phyloP scores from a whole-genome alignment of 2,329 filamentous ascomycete species.

The Sporothrix humicola region DNA sequence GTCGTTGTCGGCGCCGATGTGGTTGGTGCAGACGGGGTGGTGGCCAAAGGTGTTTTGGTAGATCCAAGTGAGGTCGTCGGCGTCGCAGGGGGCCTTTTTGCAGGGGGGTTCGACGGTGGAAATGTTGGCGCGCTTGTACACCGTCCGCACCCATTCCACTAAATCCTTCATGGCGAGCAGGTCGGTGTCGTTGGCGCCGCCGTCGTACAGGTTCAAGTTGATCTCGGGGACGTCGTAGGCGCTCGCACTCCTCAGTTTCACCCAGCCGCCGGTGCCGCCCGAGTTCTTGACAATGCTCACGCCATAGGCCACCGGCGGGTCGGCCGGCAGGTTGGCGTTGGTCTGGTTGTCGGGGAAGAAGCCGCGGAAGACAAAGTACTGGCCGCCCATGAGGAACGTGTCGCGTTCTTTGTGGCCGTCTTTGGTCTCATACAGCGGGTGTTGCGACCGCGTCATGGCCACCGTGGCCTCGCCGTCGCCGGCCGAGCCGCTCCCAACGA shows the following conservation, averaged over 20 bases:
- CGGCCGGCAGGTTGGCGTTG: conserved; percentile 40
- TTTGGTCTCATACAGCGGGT: neutral
- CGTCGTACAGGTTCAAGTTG: neutral
- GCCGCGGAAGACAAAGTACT: conserved; percentile 56
- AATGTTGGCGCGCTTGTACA: neutral
- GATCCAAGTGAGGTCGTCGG: neutral
- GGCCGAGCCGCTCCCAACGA: conserved; percentile 49
- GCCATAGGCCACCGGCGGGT: conserved; percentile 44
- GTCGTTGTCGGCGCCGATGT: conserved; percentile 32
- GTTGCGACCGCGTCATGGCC: neutral
- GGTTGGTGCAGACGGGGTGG: conserved; percentile 28
- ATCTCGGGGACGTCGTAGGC: neutral
- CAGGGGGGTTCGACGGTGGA: neutral
- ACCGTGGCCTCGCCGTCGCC: conserved; percentile 49
- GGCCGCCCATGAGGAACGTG: conserved; percentile 53
- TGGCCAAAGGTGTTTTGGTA: conserved; percentile 9
- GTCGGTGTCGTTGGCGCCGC: neutral
- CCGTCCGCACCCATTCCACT: neutral
- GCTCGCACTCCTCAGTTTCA: neutral
- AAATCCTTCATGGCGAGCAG: neutral
- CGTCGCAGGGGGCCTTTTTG: conserved; percentile 29
- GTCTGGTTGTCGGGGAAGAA: conserved; percentile 52
- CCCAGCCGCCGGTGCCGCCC: neutral
- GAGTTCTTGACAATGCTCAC: conserved; percentile 40
- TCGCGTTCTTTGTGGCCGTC: neutral